Percentiles rank a stretch among this genome's conserved stretches.
phyloP scores from a whole-genome alignment of 768 basidiomycete species.

The Chalciporus chontae region DNA sequence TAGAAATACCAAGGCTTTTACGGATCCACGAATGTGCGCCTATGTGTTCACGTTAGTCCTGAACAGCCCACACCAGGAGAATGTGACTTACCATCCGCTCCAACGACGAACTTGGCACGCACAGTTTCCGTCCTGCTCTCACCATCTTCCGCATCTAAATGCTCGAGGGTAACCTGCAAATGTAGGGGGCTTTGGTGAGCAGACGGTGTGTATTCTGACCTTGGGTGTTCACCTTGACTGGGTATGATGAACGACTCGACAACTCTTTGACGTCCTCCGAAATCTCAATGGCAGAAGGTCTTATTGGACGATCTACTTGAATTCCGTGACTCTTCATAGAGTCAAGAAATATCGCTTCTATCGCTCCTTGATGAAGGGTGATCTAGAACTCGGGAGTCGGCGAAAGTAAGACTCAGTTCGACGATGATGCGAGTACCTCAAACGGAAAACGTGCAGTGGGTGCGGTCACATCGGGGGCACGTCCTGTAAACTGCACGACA shows the following conservation, averaged over 20 bases:
- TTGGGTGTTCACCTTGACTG: constrained; percentile 24
- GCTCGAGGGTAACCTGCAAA: constrained; percentile 23
- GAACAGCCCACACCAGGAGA: background rate
- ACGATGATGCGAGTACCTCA: constrained; percentile 41
- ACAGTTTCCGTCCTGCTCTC: constrained; percentile 31
- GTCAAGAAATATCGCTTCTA: constrained; percentile 41
- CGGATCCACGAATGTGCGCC: constrained; percentile 49
- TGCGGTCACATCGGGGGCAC: constrained; percentile 59
- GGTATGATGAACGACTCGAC: constrained; percentile 26
- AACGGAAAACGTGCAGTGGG: constrained; percentile 68
- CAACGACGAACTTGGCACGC: constrained; percentile 34
- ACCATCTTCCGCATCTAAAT: constrained; percentile 23
- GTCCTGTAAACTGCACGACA: constrained; percentile 50
- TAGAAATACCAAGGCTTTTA: constrained; percentile 39
- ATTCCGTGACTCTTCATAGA: constrained; percentile 32
- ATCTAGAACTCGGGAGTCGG: constrained; percentile 17
- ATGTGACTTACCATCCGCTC: constrained; percentile 30
- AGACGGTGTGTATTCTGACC: background rate
- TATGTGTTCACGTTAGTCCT: constrained; percentile 1
- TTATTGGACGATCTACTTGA: constrained; percentile 35
- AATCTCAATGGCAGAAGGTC: constrained; percentile 30
- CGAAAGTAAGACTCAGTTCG: background rate
- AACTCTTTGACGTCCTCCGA: constrained; percentile 38
- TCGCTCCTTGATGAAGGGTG: constrained; percentile 40
- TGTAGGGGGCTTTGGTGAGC: background rate